Base-by-base conservation (phyloP, 2,329 filamentous ascomycete species). In the Sclerotiophoma versabilis region DNA sequence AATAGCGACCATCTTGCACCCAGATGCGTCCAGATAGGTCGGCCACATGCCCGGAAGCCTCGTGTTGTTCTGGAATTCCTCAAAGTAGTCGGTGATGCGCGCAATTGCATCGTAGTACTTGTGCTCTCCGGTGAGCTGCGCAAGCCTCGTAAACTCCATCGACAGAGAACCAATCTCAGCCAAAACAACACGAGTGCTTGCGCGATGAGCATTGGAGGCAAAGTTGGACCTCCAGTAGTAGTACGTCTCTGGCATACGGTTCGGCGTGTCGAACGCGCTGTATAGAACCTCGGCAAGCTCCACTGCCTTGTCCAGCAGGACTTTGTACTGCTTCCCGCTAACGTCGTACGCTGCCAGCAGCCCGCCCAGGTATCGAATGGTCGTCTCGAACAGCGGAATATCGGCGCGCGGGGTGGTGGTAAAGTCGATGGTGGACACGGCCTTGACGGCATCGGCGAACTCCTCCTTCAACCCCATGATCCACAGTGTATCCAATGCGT, bases 401-500 rank as follows among this genome's bases (percentile, higher is more conserved):
- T 81, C 77, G 5, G 75, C 69, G 5, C 73, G 63, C 10, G 72
- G 72, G 0, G 84, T 83, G 2, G 74, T 80, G 1, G 83, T 81
- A 67, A 89, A 90, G 68, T 89, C 85, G 46, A 90, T 84, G 5
- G 75, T 58, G 65, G 81, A 76, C 5, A 86, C 81, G 1, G 83
- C 84, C 46, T 79, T 75, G 3, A 87, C 84, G 2, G 87, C 87
- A 60, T 84, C 79, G 26, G 84, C 79, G 65, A 91, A 91, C 53
- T 91, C 87, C 0, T 83, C 77, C 57, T 81, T 81, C 67, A 90
- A 62, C 4, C 83, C 87, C 83, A 91, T 86, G 59, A 91, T 87
- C 87, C 87, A 90, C 12, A 91, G 77, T n/a, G 85, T 86, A 68
- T 91, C 88, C 46, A 89, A 77, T 2, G 84, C 52, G 77, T 96